phyloP scores from a whole-genome alignment of 2,329 filamentous ascomycete species.

The Daldinia sp. region DNA sequence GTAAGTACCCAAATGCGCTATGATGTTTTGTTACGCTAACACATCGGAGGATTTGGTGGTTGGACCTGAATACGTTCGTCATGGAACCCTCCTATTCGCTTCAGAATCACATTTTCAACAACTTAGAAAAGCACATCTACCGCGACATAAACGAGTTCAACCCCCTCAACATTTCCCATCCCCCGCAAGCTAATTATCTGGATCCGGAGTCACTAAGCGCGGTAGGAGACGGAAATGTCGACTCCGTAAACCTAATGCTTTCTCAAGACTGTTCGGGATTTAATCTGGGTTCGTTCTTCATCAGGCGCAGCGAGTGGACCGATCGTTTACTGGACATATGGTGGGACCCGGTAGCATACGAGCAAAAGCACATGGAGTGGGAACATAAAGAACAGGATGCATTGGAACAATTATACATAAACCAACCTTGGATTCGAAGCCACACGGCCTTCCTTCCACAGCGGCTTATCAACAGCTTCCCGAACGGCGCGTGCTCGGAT shows the following conservation, averaged over 20 bases:
- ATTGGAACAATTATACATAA: constrained; percentile 89
- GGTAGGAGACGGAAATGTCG: constrained; percentile 79
- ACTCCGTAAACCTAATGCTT: constrained; percentile 88
- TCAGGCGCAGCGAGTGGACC: constrained; percentile 87
- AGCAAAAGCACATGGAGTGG: constrained; percentile 99
- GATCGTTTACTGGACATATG: constrained; percentile 93
- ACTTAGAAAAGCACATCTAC: constrained; percentile 80
- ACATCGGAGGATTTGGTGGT: constrained; percentile 93
- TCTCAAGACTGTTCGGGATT: constrained; percentile 96
- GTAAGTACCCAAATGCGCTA: constrained; percentile 64
- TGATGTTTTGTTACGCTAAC: constrained; percentile 42
- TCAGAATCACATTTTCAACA: constrained; percentile 89
- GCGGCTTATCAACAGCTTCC: constrained; percentile 94
- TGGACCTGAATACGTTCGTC: constrained; percentile 96
- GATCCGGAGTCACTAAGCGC: constrained; percentile 79
- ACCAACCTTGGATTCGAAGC: constrained; percentile 91
- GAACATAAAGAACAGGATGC: constrained; percentile 99
- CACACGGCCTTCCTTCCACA: constrained; percentile 91
- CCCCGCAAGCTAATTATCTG: constrained; percentile 78
- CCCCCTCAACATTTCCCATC: constrained; percentile 92
- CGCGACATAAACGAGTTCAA: constrained; percentile 98
- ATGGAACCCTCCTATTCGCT: constrained; percentile 96
- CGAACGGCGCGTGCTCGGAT: constrained; percentile 86
- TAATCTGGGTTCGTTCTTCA: constrained; percentile 95
- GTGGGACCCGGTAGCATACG: constrained; percentile 98